phyloP scores from a whole-genome alignment of 2,329 filamentous ascomycete genomes.

The Aspergillus persii region DNA sequence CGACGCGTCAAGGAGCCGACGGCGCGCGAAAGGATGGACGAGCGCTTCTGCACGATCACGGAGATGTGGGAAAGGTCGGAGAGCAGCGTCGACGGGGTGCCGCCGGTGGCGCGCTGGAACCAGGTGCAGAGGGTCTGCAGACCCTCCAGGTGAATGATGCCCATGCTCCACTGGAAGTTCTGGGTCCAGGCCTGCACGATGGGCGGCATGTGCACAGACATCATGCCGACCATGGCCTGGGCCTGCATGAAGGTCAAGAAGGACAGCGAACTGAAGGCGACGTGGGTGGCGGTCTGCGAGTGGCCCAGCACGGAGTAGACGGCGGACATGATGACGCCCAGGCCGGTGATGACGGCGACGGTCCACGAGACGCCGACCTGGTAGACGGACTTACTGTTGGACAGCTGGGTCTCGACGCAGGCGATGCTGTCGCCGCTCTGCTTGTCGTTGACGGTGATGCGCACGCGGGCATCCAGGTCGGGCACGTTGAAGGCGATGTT shows the following conservation, averaged over 20 bases:
- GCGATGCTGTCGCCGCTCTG: conserved; percentile 65
- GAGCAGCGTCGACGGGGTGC: conserved; percentile 74
- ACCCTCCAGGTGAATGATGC: conserved; percentile 79
- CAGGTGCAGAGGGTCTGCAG: conserved; percentile 85
- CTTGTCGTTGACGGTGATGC: conserved; percentile 73
- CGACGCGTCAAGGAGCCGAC: conserved; percentile 10
- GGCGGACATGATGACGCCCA: conserved; percentile 79
- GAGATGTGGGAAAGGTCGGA: conserved; percentile 71
- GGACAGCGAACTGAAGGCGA: conserved; percentile 85
- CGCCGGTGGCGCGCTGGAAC: conserved; percentile 92
- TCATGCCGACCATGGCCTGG: conserved; percentile 85
- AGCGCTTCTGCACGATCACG: conserved; percentile 71
- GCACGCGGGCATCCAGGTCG: conserved; percentile 82
- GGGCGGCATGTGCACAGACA: conserved; percentile 74
- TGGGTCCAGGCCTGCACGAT: conserved; percentile 91
- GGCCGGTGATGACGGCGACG: conserved; percentile 79
- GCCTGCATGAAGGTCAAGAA: conserved; percentile 92
- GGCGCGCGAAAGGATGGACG: conserved; percentile 14
- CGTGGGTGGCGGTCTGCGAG: conserved; percentile 88
- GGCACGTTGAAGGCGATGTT: conserved; percentile 85
- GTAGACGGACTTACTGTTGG: conserved; percentile 89
- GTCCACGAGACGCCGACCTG: conserved; percentile 84
- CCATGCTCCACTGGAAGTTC: conserved; percentile 97
- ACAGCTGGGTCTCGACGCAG: conserved; percentile 82
- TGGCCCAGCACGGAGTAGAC: conserved; percentile 86